These are phyloP conservation scores for Pseudogymnoascus sp. DNA, from an alignment of 2,329 filamentous ascomycete species.

Conservation along the genomic window DNA sequence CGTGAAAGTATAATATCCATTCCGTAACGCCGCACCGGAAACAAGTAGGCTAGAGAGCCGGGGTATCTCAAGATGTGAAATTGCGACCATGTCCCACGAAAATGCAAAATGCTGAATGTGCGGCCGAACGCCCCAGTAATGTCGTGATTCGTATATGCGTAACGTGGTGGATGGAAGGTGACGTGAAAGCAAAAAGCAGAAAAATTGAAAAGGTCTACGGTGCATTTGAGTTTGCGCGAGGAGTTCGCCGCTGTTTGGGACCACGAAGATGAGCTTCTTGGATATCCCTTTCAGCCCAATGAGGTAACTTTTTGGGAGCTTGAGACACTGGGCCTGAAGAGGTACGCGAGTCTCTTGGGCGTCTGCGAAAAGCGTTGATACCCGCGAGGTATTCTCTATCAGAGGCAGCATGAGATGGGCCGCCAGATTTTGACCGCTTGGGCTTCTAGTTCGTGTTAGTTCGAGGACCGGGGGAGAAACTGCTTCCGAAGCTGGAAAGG, in stretches of 20 bases:
- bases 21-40: neutral
- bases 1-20: neutral
- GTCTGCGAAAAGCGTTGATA: neutral
- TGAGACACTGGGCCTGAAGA: neutral
- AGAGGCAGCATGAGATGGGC: neutral
- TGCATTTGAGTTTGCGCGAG: neutral
- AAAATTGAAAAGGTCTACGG: neutral
- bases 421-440: neutral
- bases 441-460: neutral
- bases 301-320: neutral
- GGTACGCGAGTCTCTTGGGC: neutral
- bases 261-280: neutral
- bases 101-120: neutral
- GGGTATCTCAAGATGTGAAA: neutral
- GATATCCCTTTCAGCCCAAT: neutral
- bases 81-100: neutral
- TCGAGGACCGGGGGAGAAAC: neutral
- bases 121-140: neutral
- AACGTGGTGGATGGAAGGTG: neutral
- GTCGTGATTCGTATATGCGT: neutral
- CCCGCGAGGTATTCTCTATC: neutral
- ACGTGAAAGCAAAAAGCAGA: neutral
- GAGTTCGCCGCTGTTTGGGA: conserved; percentile 1
- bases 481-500: neutral
- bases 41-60: neutral